Evolutionary conservation across 495 filamentous ascomycete species (phyloP).

Genomic region (Lophium mytilinum): DNA sequence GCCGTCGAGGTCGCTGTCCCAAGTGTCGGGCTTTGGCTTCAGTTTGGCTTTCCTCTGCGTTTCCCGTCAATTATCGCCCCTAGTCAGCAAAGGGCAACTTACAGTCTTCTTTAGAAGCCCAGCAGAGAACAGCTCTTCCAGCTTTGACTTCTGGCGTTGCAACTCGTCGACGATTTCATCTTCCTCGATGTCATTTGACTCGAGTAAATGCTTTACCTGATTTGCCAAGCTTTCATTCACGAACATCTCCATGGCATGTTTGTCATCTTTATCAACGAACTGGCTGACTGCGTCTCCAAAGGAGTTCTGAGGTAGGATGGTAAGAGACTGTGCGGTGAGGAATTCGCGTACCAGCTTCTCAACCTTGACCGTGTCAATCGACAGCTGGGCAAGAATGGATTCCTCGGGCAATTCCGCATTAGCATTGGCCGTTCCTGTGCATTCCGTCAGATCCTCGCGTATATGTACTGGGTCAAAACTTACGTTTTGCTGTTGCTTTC

Average conservation of each 20-base stretch:
- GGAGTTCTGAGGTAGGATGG: slow-evolving; percentile 80
- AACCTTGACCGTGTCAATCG: slow-evolving; percentile 73
- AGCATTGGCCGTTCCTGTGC: slow-evolving; percentile 28
- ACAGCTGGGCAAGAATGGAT: slow-evolving; percentile 49
- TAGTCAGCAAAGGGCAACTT: slow-evolving; percentile 6
- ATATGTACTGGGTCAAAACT: neutral
- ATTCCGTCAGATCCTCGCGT: neutral
- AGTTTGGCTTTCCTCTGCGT: slow-evolving; percentile 47
- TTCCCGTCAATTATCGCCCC: slow-evolving; percentile 1
- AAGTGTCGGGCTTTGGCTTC: slow-evolving; percentile 69
- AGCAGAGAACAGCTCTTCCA: slow-evolving; percentile 50
- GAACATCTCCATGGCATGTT: slow-evolving; percentile 83
- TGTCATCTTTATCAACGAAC: slow-evolving; percentile 94
- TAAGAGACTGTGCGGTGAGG: slow-evolving; percentile 72
- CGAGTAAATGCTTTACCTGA: slow-evolving; percentile 67
- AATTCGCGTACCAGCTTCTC: slow-evolving; percentile 81
- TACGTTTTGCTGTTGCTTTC: slow-evolving; percentile 47
- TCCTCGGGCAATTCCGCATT: slow-evolving; percentile 48
- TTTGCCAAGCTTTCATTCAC: slow-evolving; percentile 68
- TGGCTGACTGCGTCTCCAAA: slow-evolving; percentile 91
- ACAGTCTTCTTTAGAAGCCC: slow-evolving; percentile 55
- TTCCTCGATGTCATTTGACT: slow-evolving; percentile 57
- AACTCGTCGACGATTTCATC: slow-evolving; percentile 20
- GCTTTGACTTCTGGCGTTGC: slow-evolving; percentile 13
- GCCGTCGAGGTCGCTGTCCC: slow-evolving; percentile 83